Percentiles rank a stretch among this genome's conserved stretches.
Conservation (phyloP, 2,329 filamentous ascomycete species). For the Colletotrichum destructivum region DNA sequence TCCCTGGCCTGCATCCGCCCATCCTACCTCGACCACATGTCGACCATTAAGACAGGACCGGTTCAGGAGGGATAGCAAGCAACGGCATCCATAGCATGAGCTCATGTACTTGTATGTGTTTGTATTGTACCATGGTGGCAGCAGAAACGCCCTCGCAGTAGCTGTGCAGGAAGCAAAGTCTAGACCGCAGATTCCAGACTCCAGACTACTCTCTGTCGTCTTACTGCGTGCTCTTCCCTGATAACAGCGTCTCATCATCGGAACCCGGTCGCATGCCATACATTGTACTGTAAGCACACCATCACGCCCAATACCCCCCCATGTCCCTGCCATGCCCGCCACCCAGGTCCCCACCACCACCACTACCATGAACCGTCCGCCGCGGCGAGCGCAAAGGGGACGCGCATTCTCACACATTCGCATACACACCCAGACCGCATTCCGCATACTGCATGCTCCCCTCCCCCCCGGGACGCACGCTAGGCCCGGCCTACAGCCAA, state of each 20-base stretch:
- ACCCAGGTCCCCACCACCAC: constrained; percentile 10
- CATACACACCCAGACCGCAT: constrained; percentile 38
- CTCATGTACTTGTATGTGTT: background rate
- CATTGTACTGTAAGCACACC: background rate
- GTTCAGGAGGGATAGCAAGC: background rate
- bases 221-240: background rate
- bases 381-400: background rate
- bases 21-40: background rate
- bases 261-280: constrained; percentile 24
- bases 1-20: constrained; percentile 4
- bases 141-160: constrained; percentile 1
- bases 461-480: constrained; percentile 21
- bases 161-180: background rate
- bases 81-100: background rate
- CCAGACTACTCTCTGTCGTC: background rate
- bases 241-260: constrained; percentile 42
- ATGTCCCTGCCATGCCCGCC: background rate
- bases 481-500: background rate
- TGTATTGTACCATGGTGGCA: constrained; percentile 7
- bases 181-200: background rate
- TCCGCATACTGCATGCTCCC: constrained; percentile 39
- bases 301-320: background rate
- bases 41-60: background rate
- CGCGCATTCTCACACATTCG: constrained; percentile 37
- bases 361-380: background rate